Conservation (phyloP, 768 basidiomycete genomes). For the Pseudohyphozyma bogoriensis region DNA sequence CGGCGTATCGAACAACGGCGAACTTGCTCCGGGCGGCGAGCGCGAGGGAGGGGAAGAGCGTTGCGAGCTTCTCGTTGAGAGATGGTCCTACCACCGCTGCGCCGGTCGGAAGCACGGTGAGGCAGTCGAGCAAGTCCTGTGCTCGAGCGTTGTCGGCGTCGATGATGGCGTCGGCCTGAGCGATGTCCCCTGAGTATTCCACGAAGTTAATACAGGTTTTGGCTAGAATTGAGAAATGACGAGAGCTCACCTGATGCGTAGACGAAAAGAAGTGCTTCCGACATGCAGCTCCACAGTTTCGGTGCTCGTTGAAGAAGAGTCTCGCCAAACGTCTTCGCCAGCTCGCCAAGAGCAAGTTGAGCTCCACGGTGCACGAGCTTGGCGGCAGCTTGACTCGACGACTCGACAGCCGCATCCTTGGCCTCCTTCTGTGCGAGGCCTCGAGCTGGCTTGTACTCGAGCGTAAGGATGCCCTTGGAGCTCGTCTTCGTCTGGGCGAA, state of each 20-base stretch:
- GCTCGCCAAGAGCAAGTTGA: constrained; percentile 62
- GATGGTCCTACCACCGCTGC: constrained; percentile 61
- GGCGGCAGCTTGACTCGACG: constrained; percentile 54
- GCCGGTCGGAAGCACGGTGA: constrained; percentile 78
- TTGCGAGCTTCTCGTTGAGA: constrained; percentile 57
- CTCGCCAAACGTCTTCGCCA: constrained; percentile 66
- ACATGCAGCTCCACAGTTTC: constrained; percentile 90
- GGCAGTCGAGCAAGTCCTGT: constrained; percentile 82
- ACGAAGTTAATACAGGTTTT: not conserved
- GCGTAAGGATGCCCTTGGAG: constrained; percentile 64
- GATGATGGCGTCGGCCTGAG: constrained; percentile 54
- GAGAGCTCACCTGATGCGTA: constrained; percentile 50
- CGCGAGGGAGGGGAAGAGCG: constrained; percentile 65
- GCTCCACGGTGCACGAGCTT: constrained; percentile 76
- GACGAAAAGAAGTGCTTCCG: constrained; percentile 58
- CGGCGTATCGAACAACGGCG: constrained; percentile 79
- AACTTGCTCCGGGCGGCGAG: constrained; percentile 72
- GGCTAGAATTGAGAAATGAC: accelerated
- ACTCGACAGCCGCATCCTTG: constrained; percentile 38
- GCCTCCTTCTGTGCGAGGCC: constrained; percentile 25
- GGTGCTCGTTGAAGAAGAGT: constrained; percentile 69
- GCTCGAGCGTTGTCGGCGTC: constrained; percentile 54
- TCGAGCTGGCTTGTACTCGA: constrained; percentile 36
- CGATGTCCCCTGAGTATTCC: not conserved
- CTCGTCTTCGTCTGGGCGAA: constrained; percentile 49